These are phyloP conservation scores for Flaveria brownii DNA, from an alignment of 129 eudicot genomes.

Conservation along the genomic window DNA sequence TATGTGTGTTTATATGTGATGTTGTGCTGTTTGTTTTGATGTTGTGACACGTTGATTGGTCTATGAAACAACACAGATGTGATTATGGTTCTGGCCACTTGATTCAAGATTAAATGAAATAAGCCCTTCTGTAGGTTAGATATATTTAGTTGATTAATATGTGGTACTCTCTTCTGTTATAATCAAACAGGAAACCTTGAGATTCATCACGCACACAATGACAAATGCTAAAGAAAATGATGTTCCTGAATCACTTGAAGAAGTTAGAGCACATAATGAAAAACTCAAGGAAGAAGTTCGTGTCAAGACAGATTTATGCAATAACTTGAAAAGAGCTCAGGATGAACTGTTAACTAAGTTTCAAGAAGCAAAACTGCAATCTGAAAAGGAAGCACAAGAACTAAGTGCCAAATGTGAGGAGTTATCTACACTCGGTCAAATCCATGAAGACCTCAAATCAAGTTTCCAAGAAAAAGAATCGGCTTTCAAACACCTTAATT, in stretches of 20 bases:
- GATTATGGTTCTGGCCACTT: neutral
- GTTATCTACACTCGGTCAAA: constrained; percentile 48
- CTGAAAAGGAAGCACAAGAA: constrained; percentile 51
- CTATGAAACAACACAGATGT: neutral
- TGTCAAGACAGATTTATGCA: constrained; percentile 46
- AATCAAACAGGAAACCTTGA: constrained; percentile 32
- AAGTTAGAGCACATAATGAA: constrained; percentile 50
- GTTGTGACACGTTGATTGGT: neutral
- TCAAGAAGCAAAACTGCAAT: constrained; percentile 51
- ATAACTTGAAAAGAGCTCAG: constrained; percentile 55
- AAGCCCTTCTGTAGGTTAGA: neutral
- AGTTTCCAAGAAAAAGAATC: constrained; percentile 48
- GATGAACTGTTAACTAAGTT: constrained; percentile 42
- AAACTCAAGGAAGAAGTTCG: constrained; percentile 55
- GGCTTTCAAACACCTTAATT: constrained; percentile 43
- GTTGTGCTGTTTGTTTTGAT: neutral
- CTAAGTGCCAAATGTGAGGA: constrained; percentile 51
- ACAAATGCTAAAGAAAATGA: constrained; percentile 37
- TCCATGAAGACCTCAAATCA: constrained; percentile 52
- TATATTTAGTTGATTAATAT: no score
- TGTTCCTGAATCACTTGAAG: constrained; percentile 51
- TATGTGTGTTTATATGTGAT: neutral
- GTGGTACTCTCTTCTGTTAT: neutral
- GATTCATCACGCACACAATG: constrained; percentile 10
- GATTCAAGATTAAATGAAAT: neutral